Base-by-base conservation (phyloP, 371 early-diverging fungal species). In the Mucor sp. region DNA sequence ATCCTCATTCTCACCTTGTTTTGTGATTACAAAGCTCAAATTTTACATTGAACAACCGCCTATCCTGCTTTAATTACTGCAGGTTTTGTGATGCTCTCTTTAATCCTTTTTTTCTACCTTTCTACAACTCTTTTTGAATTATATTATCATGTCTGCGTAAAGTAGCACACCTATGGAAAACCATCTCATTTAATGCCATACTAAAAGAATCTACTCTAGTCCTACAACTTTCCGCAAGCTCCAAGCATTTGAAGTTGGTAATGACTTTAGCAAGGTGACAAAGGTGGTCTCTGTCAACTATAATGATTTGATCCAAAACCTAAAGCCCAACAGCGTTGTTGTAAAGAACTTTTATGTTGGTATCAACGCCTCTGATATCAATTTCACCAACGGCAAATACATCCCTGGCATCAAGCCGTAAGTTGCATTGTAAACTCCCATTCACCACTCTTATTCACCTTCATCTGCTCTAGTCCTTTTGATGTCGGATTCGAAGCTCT, bases 401-500 rank as follows among this genome's bases (percentile, higher is more conserved):
- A 80, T 82, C 62, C 83, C 86, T 32, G 74, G 59, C 28, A 71
- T 80, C 27, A 80, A 85, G 63, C 89, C 89, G 87, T 84, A 72
- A 72, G 83, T 71, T 14, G 15, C 14, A 21, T 25, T 44, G 21
- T 28, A 23, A 6, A 39, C n/a, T 32, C 15, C 6, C 14, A 8
- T 19, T 44, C 1, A 6, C 6, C n/a, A 4, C 8, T n/a, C 7
- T 44, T 44, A 19, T 19, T 44, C 17, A 44, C 7, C 0, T 44
- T 44, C 44, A 44, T 4, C 30, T 50, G 28, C 28, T 17, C 17
- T 67, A 84, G 85, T 59, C 89, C 89, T 30, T 89, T 87, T 70
- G 85, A 84, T 74, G 81, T 83, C 62, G 89, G 89, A 0, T 87
- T 87, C 48, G 89, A 89, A 56, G 78, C 76, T 62, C 66, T 89